Evolutionary conservation across 108 stramenopile genomes (phyloP), one percentile per base, ranked within the genome.

Genomic region (Skeletonema potamos): DNA sequence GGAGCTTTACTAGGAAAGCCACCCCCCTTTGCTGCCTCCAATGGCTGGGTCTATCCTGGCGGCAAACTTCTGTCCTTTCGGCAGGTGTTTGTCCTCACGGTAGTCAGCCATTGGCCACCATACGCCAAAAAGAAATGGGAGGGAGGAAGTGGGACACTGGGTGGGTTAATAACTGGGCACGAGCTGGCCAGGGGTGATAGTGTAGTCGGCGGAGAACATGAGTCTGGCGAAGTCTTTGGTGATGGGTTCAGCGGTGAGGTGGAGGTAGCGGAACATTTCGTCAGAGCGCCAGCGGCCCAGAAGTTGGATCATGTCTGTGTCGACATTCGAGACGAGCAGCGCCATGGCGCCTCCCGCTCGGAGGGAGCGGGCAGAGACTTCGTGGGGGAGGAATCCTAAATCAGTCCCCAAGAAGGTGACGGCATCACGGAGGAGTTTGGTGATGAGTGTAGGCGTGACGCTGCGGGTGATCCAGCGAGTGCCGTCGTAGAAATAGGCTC

Each of bases 281-380:
- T 86, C 85, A 13, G 62, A 65, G 15, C 72, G 79, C 85, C 85
- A 86, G 9, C 79, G 85, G 3, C 82, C 79, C 15, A 86, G 12
- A 33, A 86, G 80, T 17, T 41, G 65, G 62, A 87, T 87, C 56
- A 61, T 56, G 68, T 82, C 58, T 11, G 82, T 44, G 55, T 87
- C 84, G 26, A 85, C 76, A 8, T 61, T 5, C n/a, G 66, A 79
- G 32, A 67, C 39, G 1, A 83, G 66, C 13, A 87, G 70, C 7
- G 84, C 84, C 79, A 81, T 87, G 41, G 87, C 87, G 6, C 82
- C 81, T 11, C 76, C 81, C n/a, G 86, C 78, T 5, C 82, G 81
- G 9, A 84, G 73, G 56, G 67, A 82, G 10, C 81, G 73, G 28
- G 84, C 81, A n/a, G 56, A 62, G 58, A 87, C 41, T 7, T 74